phyloP scores from a whole-genome alignment of 164 flowering plant genomes.

The Annona squamosa region DNA sequence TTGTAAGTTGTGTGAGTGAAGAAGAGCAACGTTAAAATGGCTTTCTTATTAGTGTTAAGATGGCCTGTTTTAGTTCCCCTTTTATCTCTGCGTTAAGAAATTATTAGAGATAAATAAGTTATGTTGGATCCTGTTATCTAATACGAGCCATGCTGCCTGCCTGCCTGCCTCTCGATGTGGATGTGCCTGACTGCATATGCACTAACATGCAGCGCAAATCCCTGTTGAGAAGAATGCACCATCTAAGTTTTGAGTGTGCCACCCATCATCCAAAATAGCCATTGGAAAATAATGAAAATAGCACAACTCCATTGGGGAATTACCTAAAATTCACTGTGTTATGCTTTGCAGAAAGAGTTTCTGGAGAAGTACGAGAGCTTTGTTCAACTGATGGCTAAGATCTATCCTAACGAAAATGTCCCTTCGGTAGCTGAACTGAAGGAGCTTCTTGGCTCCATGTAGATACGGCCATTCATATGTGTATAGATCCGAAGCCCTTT shows the following conservation, averaged over 20 bases:
- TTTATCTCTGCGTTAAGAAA: too few relatives aligned
- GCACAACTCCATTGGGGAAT: background rate
- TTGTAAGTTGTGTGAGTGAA: too few relatives aligned
- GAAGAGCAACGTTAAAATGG: too few relatives aligned
- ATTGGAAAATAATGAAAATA: background rate
- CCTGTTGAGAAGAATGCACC: background rate
- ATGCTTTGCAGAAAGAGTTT: slow-evolving; percentile 67
- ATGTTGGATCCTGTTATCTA: background rate
- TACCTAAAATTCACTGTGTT: background rate
- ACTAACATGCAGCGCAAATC: background rate
- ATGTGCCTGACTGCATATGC: too few relatives aligned
- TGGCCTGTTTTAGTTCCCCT: too few relatives aligned
- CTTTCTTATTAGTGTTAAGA: too few relatives aligned
- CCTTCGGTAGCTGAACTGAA: slow-evolving; percentile 70
- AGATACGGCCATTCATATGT: slow-evolving; percentile 11
- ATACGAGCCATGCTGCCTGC: background rate
- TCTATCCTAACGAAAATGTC: slow-evolving; percentile 61
- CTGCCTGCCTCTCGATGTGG: background rate
- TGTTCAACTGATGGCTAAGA: slow-evolving; percentile 63
- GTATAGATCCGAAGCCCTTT: background rate
- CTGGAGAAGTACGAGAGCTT: slow-evolving; percentile 86
- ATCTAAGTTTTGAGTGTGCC: background rate
- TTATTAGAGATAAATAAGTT: too few relatives aligned
- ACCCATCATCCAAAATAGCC: background rate
- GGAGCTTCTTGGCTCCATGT: slow-evolving; percentile 70